Percentiles rank a stretch among this genome's conserved stretches.
Conservation (phyloP, 805 yeast genomes). For the Candida maesae region DNA sequence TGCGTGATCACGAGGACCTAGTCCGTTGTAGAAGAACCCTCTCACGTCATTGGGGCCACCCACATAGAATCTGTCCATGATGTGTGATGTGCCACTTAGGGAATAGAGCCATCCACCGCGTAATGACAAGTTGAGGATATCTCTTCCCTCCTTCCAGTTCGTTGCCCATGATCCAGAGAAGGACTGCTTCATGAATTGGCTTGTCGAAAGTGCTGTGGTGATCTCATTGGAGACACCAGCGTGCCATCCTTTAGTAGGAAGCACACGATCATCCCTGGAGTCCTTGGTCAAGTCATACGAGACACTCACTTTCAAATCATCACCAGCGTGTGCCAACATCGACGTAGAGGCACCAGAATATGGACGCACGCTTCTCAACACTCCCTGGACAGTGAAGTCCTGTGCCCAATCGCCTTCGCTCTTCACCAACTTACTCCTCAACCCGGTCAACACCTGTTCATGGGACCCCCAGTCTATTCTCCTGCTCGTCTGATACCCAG, state of each 20-base stretch:
- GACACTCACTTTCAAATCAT: slow-evolving; percentile 54
- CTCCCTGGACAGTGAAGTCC: slow-evolving; percentile 43
- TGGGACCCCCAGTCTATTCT: slow-evolving; percentile 50
- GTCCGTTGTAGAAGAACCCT: slow-evolving; percentile 63
- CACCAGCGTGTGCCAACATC: slow-evolving; percentile 56
- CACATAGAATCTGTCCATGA: slow-evolving; percentile 75
- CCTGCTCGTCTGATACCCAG: slow-evolving; percentile 48
- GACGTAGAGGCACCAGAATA: slow-evolving; percentile 37
- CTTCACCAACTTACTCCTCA: slow-evolving; percentile 32
- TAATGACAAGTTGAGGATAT: slow-evolving; percentile 47
- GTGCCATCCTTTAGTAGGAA: slow-evolving; percentile 44
- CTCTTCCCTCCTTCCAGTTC: slow-evolving; percentile 27
- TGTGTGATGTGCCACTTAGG: slow-evolving; percentile 39
- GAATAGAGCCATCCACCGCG: slow-evolving; percentile 56
- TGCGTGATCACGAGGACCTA: slow-evolving; percentile 55
- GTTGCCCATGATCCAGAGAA: slow-evolving; percentile 33
- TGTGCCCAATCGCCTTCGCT: slow-evolving; percentile 35
- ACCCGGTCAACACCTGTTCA: slow-evolving; percentile 48
- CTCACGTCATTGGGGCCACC: slow-evolving; percentile 77
- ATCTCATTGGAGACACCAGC: slow-evolving; percentile 41
- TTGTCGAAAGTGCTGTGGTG: slow-evolving; percentile 26
- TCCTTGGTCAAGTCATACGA: slow-evolving; percentile 40
- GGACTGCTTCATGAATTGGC: slow-evolving; percentile 34
- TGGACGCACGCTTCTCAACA: slow-evolving; percentile 37
- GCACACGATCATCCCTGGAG: slow-evolving; percentile 36